Conservation (phyloP, 148 eudicot species). For the Rhododendron kiyosumense region DNA sequence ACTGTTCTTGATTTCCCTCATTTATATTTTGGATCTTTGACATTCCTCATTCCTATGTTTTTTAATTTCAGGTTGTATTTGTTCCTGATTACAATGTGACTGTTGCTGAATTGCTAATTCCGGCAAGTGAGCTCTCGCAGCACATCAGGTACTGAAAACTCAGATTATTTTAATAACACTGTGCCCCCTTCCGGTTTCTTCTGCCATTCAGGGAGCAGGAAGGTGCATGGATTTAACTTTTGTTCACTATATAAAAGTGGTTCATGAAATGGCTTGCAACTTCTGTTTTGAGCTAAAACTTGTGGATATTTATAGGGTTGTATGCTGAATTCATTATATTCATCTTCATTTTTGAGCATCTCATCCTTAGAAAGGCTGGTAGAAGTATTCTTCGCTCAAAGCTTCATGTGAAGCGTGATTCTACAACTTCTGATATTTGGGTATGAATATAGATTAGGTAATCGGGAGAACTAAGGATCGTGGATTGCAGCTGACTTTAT, state of each 20-base stretch:
- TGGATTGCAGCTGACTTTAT: not conserved
- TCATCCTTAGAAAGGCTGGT: not conserved
- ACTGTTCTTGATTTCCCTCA: not conserved
- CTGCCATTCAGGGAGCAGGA: not conserved
- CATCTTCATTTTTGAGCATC: not conserved
- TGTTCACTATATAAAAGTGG: not conserved
- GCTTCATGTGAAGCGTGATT: not conserved
- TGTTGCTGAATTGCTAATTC: constrained; percentile 91
- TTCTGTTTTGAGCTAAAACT: not conserved
- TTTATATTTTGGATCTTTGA: not conserved
- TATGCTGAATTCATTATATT: not conserved
- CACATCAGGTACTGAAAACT: constrained; percentile 71
- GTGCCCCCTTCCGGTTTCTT: not conserved
- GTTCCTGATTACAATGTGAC: constrained; percentile 98
- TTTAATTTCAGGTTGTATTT: constrained; percentile 62
- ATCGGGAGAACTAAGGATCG: not conserved
- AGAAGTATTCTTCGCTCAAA: not conserved
- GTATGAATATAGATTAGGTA: not conserved
- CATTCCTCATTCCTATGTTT: constrained; percentile 12
- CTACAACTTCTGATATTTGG: not conserved
- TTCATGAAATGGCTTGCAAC: not conserved
- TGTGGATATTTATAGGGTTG: not conserved
- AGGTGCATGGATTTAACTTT: not conserved
- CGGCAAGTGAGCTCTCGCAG: constrained; percentile 93
- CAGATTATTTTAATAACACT: not conserved